phyloP scores from a whole-genome alignment of 2,329 filamentous ascomycete species.

The Fusarium foetens region DNA sequence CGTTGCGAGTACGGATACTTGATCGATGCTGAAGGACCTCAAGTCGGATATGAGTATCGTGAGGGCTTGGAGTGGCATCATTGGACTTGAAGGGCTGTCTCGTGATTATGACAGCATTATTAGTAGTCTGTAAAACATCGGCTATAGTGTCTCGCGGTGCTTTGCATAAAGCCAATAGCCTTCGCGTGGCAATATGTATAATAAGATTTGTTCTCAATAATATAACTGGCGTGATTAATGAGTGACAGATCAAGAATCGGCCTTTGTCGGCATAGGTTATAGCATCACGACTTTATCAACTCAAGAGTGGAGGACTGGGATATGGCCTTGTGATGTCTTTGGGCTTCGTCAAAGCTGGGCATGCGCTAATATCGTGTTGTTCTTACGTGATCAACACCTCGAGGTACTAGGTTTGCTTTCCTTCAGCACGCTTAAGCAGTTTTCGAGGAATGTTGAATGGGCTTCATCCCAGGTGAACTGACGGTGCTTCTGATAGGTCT shows the following conservation, averaged over 20 bases:
- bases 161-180: background rate
- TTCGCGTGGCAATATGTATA: background rate
- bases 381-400: background rate
- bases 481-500: background rate
- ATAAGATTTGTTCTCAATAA: background rate
- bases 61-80: constrained; percentile 45
- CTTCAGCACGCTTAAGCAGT: background rate
- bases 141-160: background rate
- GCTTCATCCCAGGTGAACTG: background rate
- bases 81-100: constrained; percentile 37
- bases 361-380: constrained; percentile 7
- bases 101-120: background rate
- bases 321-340: constrained; percentile 5
- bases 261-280: background rate
- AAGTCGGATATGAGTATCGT: constrained; percentile 46
- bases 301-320: constrained; percentile 14
- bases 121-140: background rate
- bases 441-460: background rate
- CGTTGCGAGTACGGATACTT: constrained; percentile 68
- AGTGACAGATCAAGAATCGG: background rate
- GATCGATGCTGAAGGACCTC: constrained; percentile 64
- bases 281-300: background rate
- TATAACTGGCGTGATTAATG: background rate
- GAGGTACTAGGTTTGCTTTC: background rate
- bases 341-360: background rate